These are phyloP conservation scores for Schoenoplectus triqueter DNA, from an alignment of 202 grass and related monocot genomes.

Conservation along the genomic window DNA sequence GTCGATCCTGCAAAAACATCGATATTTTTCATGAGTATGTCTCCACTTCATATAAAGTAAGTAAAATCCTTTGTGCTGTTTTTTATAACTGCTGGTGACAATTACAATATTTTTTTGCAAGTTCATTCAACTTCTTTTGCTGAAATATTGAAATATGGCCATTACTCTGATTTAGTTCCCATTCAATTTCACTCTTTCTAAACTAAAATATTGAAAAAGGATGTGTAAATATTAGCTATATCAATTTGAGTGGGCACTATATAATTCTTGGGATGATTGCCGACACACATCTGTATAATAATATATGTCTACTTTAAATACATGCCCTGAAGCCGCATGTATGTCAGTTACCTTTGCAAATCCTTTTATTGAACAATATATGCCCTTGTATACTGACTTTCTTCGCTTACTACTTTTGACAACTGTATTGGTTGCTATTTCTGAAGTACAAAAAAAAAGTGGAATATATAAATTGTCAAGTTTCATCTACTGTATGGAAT, in stretches of 20 bases:
- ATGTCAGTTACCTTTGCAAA: neutral
- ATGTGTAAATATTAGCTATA: neutral
- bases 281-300: neutral
- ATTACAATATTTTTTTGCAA: neutral
- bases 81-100: neutral
- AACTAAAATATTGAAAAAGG: neutral
- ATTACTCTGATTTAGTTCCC: constrained; percentile 10
- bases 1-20: constrained; percentile 53
- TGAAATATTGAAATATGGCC: neutral
- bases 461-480: neutral
- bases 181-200: constrained; percentile 15
- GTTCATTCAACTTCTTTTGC: neutral
- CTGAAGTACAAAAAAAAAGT: neutral
- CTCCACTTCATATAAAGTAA: constrained; percentile 74
- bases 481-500: neutral
- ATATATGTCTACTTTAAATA: constrained; percentile 25
- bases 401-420: neutral
- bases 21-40: constrained; percentile 81
- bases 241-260: neutral
- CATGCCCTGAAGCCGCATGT: neutral
- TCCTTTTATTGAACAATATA: neutral
- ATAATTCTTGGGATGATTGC: neutral
- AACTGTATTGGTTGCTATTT: neutral
- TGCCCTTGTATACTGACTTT: constrained; percentile 5
- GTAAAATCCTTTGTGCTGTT: neutral